phyloP scores from a whole-genome alignment of 2,329 filamentous ascomycete genomes.

The Tolypocladium cylindrosporum region DNA sequence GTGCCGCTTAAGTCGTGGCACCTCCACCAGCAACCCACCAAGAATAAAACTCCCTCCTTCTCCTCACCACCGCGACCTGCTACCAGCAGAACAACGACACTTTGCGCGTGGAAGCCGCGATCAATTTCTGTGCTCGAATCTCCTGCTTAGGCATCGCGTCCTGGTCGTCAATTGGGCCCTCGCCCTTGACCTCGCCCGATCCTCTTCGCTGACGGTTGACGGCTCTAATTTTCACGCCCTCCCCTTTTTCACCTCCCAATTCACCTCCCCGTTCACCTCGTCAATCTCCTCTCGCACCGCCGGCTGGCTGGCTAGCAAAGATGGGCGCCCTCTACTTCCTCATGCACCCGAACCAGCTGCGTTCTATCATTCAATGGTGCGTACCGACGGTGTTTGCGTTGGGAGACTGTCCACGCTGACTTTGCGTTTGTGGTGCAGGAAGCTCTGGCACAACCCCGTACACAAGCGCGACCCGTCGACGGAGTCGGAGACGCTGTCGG shows the following conservation, averaged over 20 bases:
- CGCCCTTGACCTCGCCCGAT: background rate
- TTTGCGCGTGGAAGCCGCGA: background rate
- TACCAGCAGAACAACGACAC: background rate
- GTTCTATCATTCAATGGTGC: slow-evolving; percentile 83
- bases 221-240: background rate
- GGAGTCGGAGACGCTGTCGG: slow-evolving; percentile 62
- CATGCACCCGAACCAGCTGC: slow-evolving; percentile 67
- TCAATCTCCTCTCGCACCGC: background rate
- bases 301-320: slow-evolving; percentile 15
- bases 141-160: background rate
- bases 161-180: background rate
- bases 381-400: slow-evolving; percentile 7
- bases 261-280: background rate
- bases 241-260: background rate
- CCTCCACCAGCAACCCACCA: background rate
- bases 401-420: slow-evolving; percentile 8
- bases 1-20: background rate
- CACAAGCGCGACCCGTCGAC: slow-evolving; percentile 70
- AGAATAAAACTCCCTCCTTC: background rate
- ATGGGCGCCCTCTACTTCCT: slow-evolving; percentile 63
- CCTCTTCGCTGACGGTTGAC: background rate
- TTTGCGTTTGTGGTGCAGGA: slow-evolving; percentile 44
- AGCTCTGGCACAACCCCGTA: slow-evolving; percentile 91
- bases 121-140: background rate
- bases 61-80: background rate